phyloP scores from a whole-genome alignment of 192 early-diverging fungal species.

The Backusella tuberculispora region DNA sequence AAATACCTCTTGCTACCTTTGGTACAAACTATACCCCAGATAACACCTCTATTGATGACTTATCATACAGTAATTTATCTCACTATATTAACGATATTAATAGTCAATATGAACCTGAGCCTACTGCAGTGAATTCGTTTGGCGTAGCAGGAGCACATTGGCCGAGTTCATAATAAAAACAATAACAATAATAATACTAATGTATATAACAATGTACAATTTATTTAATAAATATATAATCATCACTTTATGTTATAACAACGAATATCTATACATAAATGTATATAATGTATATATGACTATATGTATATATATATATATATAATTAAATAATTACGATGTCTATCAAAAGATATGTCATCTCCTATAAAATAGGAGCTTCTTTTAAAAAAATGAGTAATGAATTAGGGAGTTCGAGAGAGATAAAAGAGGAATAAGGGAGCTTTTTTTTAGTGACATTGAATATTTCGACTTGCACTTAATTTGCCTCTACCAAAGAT shows the following conservation, averaged over 20 bases:
- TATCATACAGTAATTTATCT: conserved; percentile 6
- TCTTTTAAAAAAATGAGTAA: background rate
- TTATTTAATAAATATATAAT: conserved; percentile 1
- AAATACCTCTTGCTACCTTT: conserved; percentile 17
- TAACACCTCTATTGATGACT: background rate
- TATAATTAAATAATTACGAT: background rate
- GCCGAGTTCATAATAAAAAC: background rate
- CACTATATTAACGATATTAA: conserved; percentile 7
- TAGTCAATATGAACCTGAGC: background rate
- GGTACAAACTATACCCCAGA: conserved; percentile 5
- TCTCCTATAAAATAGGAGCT: background rate
- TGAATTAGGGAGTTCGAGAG: background rate
- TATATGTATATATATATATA: background rate
- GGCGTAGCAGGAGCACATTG: background rate
- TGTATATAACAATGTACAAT: conserved; percentile 1
- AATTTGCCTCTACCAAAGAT: conserved; percentile 44
- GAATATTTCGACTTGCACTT: conserved; percentile 28
- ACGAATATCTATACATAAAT: too few species aligned
- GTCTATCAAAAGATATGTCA: background rate
- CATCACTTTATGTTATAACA: background rate
- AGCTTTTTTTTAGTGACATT: conserved; percentile 26
- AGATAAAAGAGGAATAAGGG: background rate
- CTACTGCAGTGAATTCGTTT: background rate
- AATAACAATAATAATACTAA: background rate
- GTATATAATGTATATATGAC: too few species aligned